phyloP scores from a whole-genome alignment of 441 rosid species.

The Gossypium davidsonii region DNA sequence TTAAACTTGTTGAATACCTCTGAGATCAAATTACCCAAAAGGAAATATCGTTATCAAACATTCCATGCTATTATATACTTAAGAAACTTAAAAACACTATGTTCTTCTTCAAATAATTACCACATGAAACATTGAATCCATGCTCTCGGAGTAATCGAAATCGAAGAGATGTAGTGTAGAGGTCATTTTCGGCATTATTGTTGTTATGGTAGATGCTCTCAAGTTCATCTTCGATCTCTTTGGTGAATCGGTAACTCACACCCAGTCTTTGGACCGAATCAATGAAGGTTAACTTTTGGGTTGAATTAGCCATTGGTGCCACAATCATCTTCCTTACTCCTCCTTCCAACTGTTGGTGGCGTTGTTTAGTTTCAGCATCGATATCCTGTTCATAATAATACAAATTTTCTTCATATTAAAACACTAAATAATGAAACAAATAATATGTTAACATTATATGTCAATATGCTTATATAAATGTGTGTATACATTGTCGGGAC shows the following conservation, averaged over 20 bases:
- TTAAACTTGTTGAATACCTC: constrained; percentile 11
- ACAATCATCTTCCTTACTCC: neutral
- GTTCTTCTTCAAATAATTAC: neutral
- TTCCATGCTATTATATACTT: neutral
- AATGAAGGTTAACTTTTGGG: neutral
- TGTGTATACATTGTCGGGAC: neutral
- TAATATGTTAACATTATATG: too few relatives aligned
- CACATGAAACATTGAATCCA: too few relatives aligned
- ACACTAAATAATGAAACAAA: too few relatives aligned
- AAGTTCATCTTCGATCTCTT: neutral
- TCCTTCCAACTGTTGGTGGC: neutral
- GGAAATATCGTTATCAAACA: neutral
- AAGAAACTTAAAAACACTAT: neutral
- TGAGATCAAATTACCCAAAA: neutral
- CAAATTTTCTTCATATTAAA: neutral
- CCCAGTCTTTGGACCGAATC: constrained; percentile 11
- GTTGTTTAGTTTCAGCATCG: neutral
- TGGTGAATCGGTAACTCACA: constrained; percentile 7
- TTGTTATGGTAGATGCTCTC: too few relatives aligned
- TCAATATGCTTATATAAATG: too few relatives aligned
- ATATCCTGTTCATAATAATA: neutral
- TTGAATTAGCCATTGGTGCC: neutral
- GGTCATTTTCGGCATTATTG: too few relatives aligned
- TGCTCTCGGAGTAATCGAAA: too few relatives aligned
- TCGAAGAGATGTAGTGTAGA: too few relatives aligned